Evolutionary conservation across 23 red algal species (phyloP).

Genomic region (Gracilaria caudata): DNA sequence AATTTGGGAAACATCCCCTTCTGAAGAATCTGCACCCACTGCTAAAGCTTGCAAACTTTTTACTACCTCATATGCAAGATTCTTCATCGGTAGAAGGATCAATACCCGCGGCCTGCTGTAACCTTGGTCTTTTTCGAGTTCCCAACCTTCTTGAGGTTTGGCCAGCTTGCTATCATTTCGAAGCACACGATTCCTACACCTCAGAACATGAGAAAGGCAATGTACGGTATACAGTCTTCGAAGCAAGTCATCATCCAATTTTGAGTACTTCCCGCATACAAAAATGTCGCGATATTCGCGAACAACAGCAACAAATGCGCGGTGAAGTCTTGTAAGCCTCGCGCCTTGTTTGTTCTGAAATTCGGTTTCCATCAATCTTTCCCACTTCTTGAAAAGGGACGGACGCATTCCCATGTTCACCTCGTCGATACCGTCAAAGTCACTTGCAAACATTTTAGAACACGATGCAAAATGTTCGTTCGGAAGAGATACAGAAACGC

Average conservation of each 20-base stretch:
- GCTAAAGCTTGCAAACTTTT: constrained; percentile 38
- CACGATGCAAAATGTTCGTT: neutral
- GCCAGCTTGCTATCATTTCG: constrained; percentile 33
- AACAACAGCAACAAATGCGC: constrained; percentile 3
- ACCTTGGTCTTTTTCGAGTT: constrained; percentile 74
- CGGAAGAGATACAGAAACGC: constrained; percentile 22
- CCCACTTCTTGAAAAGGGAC: constrained; percentile 16
- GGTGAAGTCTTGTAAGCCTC: neutral
- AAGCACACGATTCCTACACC: constrained; percentile 19
- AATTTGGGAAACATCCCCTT: constrained; percentile 24
- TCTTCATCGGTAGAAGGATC: constrained; percentile 77
- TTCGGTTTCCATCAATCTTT: neutral
- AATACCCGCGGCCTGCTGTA: constrained; percentile 72
- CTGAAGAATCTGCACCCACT: constrained; percentile 1
- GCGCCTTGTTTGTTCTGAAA: neutral
- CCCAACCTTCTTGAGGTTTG: neutral
- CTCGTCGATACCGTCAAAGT: neutral
- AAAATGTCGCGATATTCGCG: constrained; percentile 60
- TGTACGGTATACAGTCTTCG: constrained; percentile 44
- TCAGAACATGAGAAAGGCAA: constrained; percentile 52
- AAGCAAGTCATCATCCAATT: constrained; percentile 24
- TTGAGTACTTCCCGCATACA: neutral
- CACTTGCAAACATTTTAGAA: neutral
- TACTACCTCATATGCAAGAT: constrained; percentile 86
- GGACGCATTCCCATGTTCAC: constrained; percentile 33